Evolutionary conservation across 768 basidiomycete genomes (phyloP), one percentile per base, ranked within the genome.

Genomic region (Lactarius vividus): DNA sequence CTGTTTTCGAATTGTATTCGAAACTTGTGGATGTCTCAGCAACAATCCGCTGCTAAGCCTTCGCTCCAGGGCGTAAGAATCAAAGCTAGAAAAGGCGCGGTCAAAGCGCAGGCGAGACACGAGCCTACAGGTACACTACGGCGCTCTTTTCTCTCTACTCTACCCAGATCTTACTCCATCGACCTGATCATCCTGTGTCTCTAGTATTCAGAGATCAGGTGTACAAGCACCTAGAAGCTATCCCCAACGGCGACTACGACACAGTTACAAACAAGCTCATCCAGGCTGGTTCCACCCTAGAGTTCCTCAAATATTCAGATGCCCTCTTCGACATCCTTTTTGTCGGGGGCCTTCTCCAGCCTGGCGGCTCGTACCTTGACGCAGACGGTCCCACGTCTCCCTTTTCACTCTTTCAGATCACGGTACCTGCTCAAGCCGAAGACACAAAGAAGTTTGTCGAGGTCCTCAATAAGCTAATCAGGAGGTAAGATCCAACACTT

Each of bases 231-330:
- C 85, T 96, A 55, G 92, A 94, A 80, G 88, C 91, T 33, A 88
- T 93, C 56, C 83, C 85, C 28, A 82, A 83, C 63, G 84, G 82
- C 76, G 93, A 95, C 74, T 95, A 94, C 76, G 94, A 96, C 70
- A 81, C 85, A 15, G 88, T 90, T 75, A 78, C 88, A 54, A 83
- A 86, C 73, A 94, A 94, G 79, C 86, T 99, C 73, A 84, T 94
- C 71, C 89, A 91, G 77, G 95, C 96, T 63, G 96, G 96, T 52
- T 87, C 89, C 29, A 88, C 92, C 57, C 90, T 99, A 77, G 97
- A 99, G 79, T 89, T 87, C 74, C 87, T 96, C 78, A 97, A 97
- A 81, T 98, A 98, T 88, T 92, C 94, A 78, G 95, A 97, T 72
- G 84, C 89, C 63, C 88, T 98, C 72, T 98, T 97, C 78, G 96